These are phyloP conservation scores for Colletotrichum destructivum DNA, from an alignment of 2,329 filamentous ascomycete genomes.

Conservation along the genomic window DNA sequence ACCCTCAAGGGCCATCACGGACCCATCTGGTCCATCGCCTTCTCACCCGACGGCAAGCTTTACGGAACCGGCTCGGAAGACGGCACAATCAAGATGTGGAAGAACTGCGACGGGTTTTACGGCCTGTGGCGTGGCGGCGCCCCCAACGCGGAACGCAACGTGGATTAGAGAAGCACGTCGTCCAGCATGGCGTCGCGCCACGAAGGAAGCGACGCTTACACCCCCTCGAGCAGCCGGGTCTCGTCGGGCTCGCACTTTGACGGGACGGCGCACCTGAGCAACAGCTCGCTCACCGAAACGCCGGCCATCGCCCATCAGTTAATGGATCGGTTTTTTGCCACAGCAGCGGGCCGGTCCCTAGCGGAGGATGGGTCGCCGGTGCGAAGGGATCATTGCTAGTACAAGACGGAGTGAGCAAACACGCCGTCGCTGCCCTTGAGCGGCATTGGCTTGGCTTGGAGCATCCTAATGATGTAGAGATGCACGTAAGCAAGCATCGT, in stretches of 20 bases:
- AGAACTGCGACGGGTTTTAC: slow-evolving; percentile 77
- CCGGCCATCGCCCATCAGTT: slow-evolving; percentile 32
- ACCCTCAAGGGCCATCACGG: slow-evolving; percentile 97
- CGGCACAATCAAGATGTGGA: slow-evolving; percentile 95
- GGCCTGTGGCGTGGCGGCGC: slow-evolving; percentile 73
- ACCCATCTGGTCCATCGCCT: slow-evolving; percentile 95
- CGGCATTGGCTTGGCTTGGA: neutral
- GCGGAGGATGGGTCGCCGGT: neutral
- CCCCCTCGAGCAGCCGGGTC: slow-evolving; percentile 36
- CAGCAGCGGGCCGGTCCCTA: neutral
- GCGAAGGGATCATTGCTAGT: neutral
- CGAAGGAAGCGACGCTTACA: slow-evolving; percentile 26
- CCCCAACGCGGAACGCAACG: slow-evolving; percentile 34
- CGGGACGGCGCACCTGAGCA: slow-evolving; percentile 29
- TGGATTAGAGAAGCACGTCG: slow-evolving; percentile 40
- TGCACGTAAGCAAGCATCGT: neutral
- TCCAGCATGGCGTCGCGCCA: slow-evolving; percentile 35
- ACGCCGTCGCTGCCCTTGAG: neutral
- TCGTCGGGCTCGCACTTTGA: slow-evolving; percentile 32
- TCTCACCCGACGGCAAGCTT: slow-evolving; percentile 94
- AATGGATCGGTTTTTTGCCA: slow-evolving; percentile 34
- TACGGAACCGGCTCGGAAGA: slow-evolving; percentile 98
- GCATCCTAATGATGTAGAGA: neutral
- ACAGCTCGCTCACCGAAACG: slow-evolving; percentile 31
- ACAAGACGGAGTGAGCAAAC: slow-evolving; percentile 5